Conservation (phyloP, 192 early-diverging fungal genomes). For the Linnemannia elongata region DNA sequence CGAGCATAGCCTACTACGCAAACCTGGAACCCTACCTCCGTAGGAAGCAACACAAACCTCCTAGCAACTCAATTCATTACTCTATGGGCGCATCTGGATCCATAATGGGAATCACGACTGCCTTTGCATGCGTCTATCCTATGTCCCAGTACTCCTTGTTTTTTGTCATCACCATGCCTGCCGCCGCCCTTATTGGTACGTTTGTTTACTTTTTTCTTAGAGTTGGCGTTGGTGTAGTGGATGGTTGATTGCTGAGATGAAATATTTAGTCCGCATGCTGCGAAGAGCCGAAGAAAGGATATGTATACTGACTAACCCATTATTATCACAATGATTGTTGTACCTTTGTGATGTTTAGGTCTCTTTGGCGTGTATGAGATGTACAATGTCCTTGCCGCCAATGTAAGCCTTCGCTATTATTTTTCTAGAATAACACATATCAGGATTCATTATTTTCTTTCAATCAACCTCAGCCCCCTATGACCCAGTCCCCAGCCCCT, state of each 20-base stretch:
- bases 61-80: slow-evolving; percentile 12
- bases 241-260: background rate
- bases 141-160: slow-evolving; percentile 61
- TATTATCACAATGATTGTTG: background rate
- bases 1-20: slow-evolving; percentile 50
- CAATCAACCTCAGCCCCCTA: background rate
- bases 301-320: too few species aligned
- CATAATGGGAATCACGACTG: slow-evolving; percentile 64
- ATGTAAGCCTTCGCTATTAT: slow-evolving; percentile 19
- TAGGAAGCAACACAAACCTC: slow-evolving; percentile 38
- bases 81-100: slow-evolving; percentile 66
- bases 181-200: slow-evolving; percentile 56
- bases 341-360: slow-evolving; percentile 29
- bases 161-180: slow-evolving; percentile 67
- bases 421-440: background rate
- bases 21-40: slow-evolving; percentile 55
- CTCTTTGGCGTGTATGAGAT: slow-evolving; percentile 65
- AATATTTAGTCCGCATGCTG: background rate
- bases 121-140: slow-evolving; percentile 61
- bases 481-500: too few species aligned
- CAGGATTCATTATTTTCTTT: background rate
- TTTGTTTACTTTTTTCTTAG: too few species aligned
- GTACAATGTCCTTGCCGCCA: slow-evolving; percentile 50
- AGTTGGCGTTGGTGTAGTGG: background rate
- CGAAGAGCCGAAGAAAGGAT: background rate